A percentile compares a stretch with the other conserved stretches of the same genome.
Evolutionary conservation across 2,329 filamentous ascomycete species (phyloP).

Genomic region (Helicocarpus griseus): DNA sequence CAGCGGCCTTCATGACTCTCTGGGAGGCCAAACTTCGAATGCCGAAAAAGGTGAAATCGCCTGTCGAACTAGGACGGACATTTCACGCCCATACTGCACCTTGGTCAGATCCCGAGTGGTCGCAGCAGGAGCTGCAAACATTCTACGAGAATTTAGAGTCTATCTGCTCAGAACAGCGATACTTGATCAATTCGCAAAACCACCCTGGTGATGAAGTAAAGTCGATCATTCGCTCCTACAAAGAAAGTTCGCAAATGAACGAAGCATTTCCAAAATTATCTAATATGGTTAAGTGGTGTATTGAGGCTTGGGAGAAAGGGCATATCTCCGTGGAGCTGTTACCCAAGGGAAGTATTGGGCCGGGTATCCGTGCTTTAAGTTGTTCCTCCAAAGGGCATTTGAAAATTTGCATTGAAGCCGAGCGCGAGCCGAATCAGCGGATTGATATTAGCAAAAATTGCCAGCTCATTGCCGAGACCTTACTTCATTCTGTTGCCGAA

Average conservation of each 20-base stretch:
- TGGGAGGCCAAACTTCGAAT: constrained; percentile 40
- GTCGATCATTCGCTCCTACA: constrained; percentile 31
- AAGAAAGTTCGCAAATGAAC: constrained; percentile 22
- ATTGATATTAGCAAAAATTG: constrained; percentile 28
- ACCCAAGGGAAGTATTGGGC: constrained; percentile 22
- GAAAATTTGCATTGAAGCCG: constrained; percentile 25
- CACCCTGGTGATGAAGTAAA: constrained; percentile 39
- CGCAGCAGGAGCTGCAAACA: constrained; percentile 42
- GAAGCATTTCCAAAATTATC: constrained; percentile 38
- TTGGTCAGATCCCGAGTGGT: constrained; percentile 37
- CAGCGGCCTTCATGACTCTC: constrained; percentile 40
- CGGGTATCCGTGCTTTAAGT: constrained; percentile 27
- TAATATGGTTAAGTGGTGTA: constrained; percentile 24
- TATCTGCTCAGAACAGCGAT: constrained; percentile 35
- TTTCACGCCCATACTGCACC: constrained; percentile 38
- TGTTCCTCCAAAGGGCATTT: constrained; percentile 21
- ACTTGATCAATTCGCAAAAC: constrained; percentile 29
- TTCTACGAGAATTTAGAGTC: constrained; percentile 35
- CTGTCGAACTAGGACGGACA: constrained; percentile 23
- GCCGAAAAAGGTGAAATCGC: constrained; percentile 31
- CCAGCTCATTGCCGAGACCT: constrained; percentile 29
- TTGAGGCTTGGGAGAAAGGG: constrained; percentile 25
- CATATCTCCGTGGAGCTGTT: constrained; percentile 27
- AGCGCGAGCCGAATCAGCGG: constrained; percentile 19
- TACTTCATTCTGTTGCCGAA: constrained; percentile 29